Evolutionary conservation across 495 filamentous ascomycete species (phyloP), one percentile per base, ranked within the genome.

Genomic region (Talaromyces liani): DNA sequence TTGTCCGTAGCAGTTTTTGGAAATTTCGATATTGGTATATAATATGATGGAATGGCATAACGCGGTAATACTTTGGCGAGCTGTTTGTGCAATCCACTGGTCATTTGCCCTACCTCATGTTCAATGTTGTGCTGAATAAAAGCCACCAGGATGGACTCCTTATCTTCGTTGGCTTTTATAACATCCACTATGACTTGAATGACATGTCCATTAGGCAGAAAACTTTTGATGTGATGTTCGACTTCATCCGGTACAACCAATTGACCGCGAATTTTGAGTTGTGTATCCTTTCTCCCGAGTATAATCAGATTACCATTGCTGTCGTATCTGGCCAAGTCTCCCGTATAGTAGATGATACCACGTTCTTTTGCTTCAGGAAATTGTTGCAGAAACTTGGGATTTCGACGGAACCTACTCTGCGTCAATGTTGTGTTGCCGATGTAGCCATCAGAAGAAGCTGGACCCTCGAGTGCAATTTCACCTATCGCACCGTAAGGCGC

Each of bases 201-300:
- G 2, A 12, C 36, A 41, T 41, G 36, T 16, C 36, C 36, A 41
- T 41, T 16, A 41, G 36, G 36, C 16, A 41, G 36, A 16, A 41
- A 41, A 9, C 36, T 41, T 41, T 41, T 41, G 36, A 41, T 41
- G 16, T 56, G 53, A 31, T 65, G 27, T 63, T 80, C 80, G 4
- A 83, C 64, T 12, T 84, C 81, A 6, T 62, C 27, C 0, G 83
- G 65, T 2, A 82, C 80, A 2, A 82, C 72, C 0, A 80, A 77
- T 6, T 80, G 24, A 0, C 81, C 81, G 5, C 74, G 66, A 6
- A 84, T 45, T 65, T 84, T 83, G 47, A 81, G 64, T 61, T 80
- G 75, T 6, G 70, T 71, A 62, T 76, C 79, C 7, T 73, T 74
- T 41, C 36, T 41, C 4, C 36, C 36, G 2, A 41, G 4, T 41